Base-by-base conservation (phyloP, 75 land plant genomes). In the Sequoiadendron giganteum region DNA sequence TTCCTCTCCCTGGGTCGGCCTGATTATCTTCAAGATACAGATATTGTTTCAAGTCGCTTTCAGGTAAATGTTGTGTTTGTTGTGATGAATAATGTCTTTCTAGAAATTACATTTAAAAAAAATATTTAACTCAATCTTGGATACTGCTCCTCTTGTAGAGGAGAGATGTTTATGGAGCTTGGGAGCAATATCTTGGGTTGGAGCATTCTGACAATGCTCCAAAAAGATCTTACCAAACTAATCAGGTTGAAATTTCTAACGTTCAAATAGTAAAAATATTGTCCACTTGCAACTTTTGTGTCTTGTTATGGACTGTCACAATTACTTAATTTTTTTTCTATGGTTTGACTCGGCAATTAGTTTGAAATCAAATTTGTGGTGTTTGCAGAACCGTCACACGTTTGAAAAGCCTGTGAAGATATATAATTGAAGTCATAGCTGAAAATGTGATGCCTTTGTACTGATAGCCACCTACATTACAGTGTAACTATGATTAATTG, bases 401-500 rank as follows among this genome's bases (percentile, higher is more conserved):
- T 90, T 92, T 87, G 94, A 93, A 93, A 93, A 93, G 85, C 94
- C 94, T 47, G 94, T 93, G 83, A 93, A 93, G 86, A 93, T 93
- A 76, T 93, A 93, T 86, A 92, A 93, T 43, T 92, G 87, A 92
- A 73, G 36, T 32, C 49, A 28, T 21, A 82, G 49, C n/a, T 82
- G 84, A 45, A 82, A 40, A n/a, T 34, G 49, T 42, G 85, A 42
- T 83, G 21, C 38, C 38, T 75, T 75, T 75, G 77, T 75, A 75
- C 38, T 75, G 77, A 75, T 75, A 34, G 77, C 38, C 77, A 75
- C 77, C 77, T 32, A 39, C 77, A 75, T 75, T 75, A 32, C 38
- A 75, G 13, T 34, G 77, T 75, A 75, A 75, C 77, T 75, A 75
- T 75, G 77, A 75, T 75, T 75, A 72, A 32, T 75, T 75, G 77